Evolutionary conservation across 345 rosid species (phyloP).

Genomic region (Durio zibethinus): DNA sequence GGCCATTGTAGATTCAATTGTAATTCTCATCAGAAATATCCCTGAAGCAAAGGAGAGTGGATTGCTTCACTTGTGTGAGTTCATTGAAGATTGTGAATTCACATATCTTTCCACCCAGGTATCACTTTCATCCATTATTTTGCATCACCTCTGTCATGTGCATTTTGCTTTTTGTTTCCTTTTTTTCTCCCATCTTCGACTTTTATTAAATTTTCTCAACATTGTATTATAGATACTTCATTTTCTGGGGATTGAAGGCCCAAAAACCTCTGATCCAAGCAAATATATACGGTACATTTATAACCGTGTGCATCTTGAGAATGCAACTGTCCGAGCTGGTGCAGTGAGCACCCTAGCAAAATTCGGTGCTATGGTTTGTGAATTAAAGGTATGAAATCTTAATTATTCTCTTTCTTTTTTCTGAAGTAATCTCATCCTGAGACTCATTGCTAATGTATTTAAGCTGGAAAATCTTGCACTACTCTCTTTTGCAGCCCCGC

Average conservation of each 20-base stretch:
- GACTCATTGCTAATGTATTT: slow-evolving; percentile 1
- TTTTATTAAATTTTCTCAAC: slow-evolving; percentile 7
- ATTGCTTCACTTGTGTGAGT: slow-evolving; percentile 95
- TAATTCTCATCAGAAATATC: slow-evolving; percentile 91
- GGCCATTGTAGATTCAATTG: slow-evolving; percentile 96
- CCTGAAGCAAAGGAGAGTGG: slow-evolving; percentile 98
- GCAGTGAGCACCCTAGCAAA: slow-evolving; percentile 96
- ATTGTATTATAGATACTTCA: slow-evolving; percentile 66
- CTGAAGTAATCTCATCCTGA: neutral
- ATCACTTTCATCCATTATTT: neutral
- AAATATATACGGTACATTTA: slow-evolving; percentile 93
- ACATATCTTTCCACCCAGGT: slow-evolving; percentile 99
- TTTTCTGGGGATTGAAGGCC: slow-evolving; percentile 96
- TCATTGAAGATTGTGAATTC: slow-evolving; percentile 99
- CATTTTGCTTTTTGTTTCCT: neutral
- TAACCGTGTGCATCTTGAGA: slow-evolving; percentile 97
- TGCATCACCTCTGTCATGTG: neutral
- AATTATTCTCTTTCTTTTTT: neutral
- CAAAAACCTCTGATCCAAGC: slow-evolving; percentile 90
- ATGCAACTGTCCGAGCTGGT: slow-evolving; percentile 95
- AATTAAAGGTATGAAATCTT: slow-evolving; percentile 60
- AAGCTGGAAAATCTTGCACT: neutral
- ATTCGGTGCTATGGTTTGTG: slow-evolving; percentile 89
- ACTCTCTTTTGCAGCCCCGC: slow-evolving; percentile 60
- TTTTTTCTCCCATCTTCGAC: neutral